Conservation (phyloP, 1,284 basidiomycete genomes). For the Apiotrichum brassicae region DNA sequence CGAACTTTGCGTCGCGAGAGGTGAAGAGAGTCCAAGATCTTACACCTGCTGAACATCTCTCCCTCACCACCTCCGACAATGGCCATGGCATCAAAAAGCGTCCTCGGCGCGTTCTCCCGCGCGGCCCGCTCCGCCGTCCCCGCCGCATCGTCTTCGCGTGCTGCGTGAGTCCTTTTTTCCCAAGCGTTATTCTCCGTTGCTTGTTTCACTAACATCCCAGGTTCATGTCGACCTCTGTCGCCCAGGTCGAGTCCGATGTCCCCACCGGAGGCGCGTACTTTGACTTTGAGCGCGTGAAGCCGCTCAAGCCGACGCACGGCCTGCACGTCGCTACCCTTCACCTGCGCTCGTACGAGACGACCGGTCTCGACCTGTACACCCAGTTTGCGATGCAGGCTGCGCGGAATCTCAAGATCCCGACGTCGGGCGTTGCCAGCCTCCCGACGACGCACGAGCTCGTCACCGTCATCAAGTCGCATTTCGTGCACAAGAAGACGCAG, state of each 20-base stretch:
- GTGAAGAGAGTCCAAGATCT: no score
- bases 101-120: constrained; percentile 11
- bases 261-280: neutral
- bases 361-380: constrained; percentile 67
- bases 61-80: neutral
- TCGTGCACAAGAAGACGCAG: constrained; percentile 89
- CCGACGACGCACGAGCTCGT: constrained; percentile 74
- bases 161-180: constrained; percentile 1
- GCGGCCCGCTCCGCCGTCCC: neutral
- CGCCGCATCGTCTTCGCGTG: constrained; percentile 9
- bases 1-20: no score
- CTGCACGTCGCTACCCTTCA: constrained; percentile 79
- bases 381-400: constrained; percentile 83
- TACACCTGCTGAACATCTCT: neutral
- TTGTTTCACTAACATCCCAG: neutral
- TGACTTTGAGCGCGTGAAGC: constrained; percentile 9
- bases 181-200: neutral
- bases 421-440: constrained; percentile 61
- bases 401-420: constrained; percentile 73
- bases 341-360: constrained; percentile 67
- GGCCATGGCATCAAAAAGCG: constrained; percentile 13
- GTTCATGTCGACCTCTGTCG: neutral
- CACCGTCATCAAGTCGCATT: constrained; percentile 82
- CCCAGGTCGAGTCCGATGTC: neutral
- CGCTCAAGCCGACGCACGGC: constrained; percentile 52